These are phyloP conservation scores for Pseudopediastrum boryanum DNA, from an alignment of 139 green algal genomes.

Conservation along the genomic window DNA sequence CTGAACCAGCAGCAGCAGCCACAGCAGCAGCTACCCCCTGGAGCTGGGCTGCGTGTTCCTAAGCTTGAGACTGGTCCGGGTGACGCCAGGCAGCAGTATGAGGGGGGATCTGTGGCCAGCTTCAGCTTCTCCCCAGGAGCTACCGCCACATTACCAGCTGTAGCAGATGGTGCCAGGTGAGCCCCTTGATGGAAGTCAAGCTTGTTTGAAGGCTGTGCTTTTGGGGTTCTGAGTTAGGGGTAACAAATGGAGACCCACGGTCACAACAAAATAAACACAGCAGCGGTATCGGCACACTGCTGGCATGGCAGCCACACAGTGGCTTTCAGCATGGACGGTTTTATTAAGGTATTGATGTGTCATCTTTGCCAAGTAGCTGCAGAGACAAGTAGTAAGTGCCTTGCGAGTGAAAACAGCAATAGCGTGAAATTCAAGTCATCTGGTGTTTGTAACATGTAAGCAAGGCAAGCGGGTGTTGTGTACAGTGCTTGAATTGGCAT, in stretches of 20 bases:
- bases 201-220: neutral
- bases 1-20: no score
- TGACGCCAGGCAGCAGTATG: neutral
- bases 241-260: neutral
- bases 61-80: slow-evolving; percentile 7
- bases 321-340: no score
- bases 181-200: neutral
- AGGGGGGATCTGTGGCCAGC: neutral
- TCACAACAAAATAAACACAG: neutral
- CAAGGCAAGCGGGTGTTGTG: no score
- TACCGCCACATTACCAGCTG: neutral
- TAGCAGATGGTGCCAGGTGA: neutral
- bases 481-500: no score
- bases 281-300: neutral
- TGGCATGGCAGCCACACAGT: neutral
- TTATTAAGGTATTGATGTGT: no score
- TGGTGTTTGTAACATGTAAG: no score
- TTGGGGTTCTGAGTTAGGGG: slow-evolving; percentile 2
- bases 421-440: no score
- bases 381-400: no score
- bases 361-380: no score
- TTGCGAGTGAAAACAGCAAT: no score
- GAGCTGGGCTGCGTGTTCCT: neutral
- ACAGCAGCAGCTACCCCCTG: neutral
- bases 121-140: slow-evolving; percentile 15